Percentiles rank a stretch among this genome's conserved stretches.
Evolutionary conservation across 164 flowering plant genomes (phyloP).

Genomic region (Saururus chinensis): DNA sequence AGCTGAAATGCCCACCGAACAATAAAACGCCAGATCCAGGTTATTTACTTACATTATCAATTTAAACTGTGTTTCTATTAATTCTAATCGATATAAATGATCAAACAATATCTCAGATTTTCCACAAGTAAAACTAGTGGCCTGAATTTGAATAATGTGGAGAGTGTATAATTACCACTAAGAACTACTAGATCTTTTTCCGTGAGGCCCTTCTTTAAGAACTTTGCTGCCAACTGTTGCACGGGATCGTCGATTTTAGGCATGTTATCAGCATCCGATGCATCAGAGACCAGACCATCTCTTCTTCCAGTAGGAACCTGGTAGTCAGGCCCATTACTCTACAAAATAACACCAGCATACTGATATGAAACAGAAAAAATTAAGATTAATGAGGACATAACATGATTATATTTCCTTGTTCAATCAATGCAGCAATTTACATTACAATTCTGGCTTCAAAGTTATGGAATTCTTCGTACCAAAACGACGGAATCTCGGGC

Average conservation of each 20-base stretch:
- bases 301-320: conserved; percentile 62
- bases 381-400: neutral
- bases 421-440: neutral
- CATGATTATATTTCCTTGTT: neutral
- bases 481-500: conserved; percentile 44
- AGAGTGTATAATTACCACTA: conserved; percentile 27
- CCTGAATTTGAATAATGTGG: neutral
- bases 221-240: conserved; percentile 15
- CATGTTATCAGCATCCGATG: conserved; percentile 23
- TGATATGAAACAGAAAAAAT: neutral
- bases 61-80: neutral
- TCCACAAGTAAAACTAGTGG: too few species aligned
- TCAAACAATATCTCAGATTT: too few species aligned
- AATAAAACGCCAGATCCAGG: neutral
- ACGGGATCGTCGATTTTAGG: too few species aligned
- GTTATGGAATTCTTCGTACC: conserved; percentile 15
- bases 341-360: neutral
- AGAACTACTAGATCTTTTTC: conserved; percentile 64
- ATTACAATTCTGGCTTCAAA: too few species aligned
- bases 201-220: conserved; percentile 43
- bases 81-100: too few species aligned
- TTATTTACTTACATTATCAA: neutral
- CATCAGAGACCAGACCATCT: conserved; percentile 49
- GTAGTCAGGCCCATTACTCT: conserved; percentile 57
- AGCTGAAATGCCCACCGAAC: conserved; percentile 25